Base-by-base conservation (phyloP, 1,284 basidiomycete species). In the Ganoderma lingzhi region DNA sequence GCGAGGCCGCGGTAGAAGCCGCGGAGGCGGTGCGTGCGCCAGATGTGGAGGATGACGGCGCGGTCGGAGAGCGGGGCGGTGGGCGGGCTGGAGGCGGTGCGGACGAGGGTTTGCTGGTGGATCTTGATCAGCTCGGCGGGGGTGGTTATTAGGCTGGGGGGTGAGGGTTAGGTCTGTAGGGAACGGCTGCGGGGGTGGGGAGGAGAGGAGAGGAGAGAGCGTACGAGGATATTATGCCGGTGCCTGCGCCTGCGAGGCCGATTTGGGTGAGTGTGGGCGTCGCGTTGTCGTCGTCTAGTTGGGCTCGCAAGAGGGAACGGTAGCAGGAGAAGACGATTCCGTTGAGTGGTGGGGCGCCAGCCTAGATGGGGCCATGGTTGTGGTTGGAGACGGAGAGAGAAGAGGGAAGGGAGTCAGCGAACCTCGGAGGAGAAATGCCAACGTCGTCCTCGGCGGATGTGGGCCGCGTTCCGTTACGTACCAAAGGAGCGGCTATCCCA, bases 61-160 rank as follows among this genome's bases (percentile, higher is more conserved):
- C 84, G 78, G 74, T 79, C 39, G 78, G 66, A 62, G n/a, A 62
- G 32, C 53, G 65, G 17, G 30, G 48, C 32, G 2, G 64, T n/a
- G 32, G 48, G 32, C 2, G 62, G 41, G 14, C 63, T 44, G 48
- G 62, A 53, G 2, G 68, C 15, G 15, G 68, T 66, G 32, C 64
- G 73, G 59, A 73, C 67, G 61, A 75, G 68, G 30, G 73, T 74
- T 64, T 93, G 92, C 73, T 96, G 94, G 14, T 92, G 89, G 76
- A 96, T 94, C 85, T 96, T 97, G 81, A 96, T 85, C 0, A 96
- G 85, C 75, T 97, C 95, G 15, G 90, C 93, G 0, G 95, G 95
- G 2, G 93, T 91, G 1, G 93, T 93, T 58, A 96, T 82, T 10
- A 94, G 75, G 8, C 94, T 95, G 76, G 0, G 58, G 56, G 37